Conservation (phyloP, 2,329 filamentous ascomycete genomes). For the Chaetothyriales sp. region DNA sequence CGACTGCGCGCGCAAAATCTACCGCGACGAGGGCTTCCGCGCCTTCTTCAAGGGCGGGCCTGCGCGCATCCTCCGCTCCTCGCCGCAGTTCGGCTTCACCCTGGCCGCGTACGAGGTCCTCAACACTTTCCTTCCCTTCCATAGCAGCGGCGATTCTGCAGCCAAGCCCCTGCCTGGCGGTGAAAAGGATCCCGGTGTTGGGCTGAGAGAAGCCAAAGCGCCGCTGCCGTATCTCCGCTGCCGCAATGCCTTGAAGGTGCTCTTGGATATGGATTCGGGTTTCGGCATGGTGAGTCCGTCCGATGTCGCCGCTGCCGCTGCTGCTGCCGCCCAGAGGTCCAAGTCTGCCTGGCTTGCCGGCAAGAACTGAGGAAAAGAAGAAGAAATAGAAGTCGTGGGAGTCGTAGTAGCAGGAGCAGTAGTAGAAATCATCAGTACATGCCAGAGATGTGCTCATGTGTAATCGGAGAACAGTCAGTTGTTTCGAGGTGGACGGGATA, state of each 20-base stretch:
- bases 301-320: too few species aligned
- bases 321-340: too few species aligned
- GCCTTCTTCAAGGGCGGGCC: conserved; percentile 99
- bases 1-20: conserved; percentile 72
- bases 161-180: conserved; percentile 36
- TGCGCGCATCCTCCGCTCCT: conserved; percentile 85
- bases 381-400: too few species aligned
- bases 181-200: conserved; percentile 49
- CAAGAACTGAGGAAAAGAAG: not conserved
- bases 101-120: conserved; percentile 89
- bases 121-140: conserved; percentile 62
- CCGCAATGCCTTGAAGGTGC: conserved; percentile 87
- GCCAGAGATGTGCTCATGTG: too few species aligned
- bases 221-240: conserved; percentile 57
- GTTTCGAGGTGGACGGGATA: too few species aligned
- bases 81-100: conserved; percentile 95
- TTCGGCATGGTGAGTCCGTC: conserved; percentile 55
- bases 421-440: too few species aligned
- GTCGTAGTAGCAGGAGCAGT: too few species aligned
- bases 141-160: not conserved
- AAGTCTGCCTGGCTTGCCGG: not conserved
- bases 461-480: too few species aligned
- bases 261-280: conserved; percentile 84
- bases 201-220: conserved; percentile 49
- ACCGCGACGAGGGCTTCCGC: conserved; percentile 79